These are phyloP conservation scores for Torrubiellomyces zombiae DNA, from an alignment of 2,329 filamentous ascomycete genomes.

Conservation along the genomic window DNA sequence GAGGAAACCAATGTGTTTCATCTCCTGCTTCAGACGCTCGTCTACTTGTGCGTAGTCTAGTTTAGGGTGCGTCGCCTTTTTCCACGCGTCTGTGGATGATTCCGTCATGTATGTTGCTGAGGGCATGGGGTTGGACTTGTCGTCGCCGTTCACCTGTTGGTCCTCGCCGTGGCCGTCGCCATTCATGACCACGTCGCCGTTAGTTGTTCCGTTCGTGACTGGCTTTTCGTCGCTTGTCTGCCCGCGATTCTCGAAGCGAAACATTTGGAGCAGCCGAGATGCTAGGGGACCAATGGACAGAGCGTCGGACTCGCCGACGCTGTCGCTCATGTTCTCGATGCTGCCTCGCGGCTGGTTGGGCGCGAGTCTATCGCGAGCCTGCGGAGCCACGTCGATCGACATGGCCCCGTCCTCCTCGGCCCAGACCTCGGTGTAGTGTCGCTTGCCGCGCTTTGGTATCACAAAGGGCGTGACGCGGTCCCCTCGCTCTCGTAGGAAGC, in stretches of 20 bases:
- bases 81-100: slow-evolving; percentile 59
- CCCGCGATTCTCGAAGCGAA: slow-evolving; percentile 58
- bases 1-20: slow-evolving; percentile 80
- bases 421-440: slow-evolving; percentile 82
- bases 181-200: slow-evolving; percentile 38
- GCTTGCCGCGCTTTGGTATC: slow-evolving; percentile 70
- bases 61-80: slow-evolving; percentile 56
- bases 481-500: slow-evolving; percentile 78
- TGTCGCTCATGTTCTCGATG: slow-evolving; percentile 76
- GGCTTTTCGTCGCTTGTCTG: slow-evolving; percentile 39
- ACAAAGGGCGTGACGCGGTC: slow-evolving; percentile 72
- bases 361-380: slow-evolving; percentile 48
- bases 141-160: slow-evolving; percentile 16
- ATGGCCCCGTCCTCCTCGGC: slow-evolving; percentile 79
- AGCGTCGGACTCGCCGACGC: slow-evolving; percentile 74
- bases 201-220: slow-evolving; percentile 31
- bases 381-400: slow-evolving; percentile 49
- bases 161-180: slow-evolving; percentile 26
- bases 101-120: slow-evolving; percentile 70
- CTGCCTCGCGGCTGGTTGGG: slow-evolving; percentile 70
- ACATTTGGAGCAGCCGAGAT: slow-evolving; percentile 59
- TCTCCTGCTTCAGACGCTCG: slow-evolving; percentile 77
- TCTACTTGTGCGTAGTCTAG: slow-evolving; percentile 78
- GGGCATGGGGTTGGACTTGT: slow-evolving; percentile 27
- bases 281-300: slow-evolving; percentile 79